Evolutionary conservation across 2,329 filamentous ascomycete species (phyloP).

Genomic region (Phialophora verrucosa): DNA sequence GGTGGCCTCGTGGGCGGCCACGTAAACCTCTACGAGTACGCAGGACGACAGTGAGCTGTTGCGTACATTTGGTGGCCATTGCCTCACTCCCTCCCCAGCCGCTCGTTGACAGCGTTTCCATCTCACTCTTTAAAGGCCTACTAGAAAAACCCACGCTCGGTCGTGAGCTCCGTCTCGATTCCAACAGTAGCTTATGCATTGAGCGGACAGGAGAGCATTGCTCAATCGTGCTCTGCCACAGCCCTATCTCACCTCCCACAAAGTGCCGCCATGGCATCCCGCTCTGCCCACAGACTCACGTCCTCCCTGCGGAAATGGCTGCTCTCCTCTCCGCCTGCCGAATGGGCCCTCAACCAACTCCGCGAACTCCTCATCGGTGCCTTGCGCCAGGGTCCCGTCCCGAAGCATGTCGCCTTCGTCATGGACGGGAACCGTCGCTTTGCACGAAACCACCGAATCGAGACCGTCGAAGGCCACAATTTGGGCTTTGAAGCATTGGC

Average conservation of each 20-base stretch:
- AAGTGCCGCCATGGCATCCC: slow-evolving; percentile 17
- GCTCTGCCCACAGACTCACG: slow-evolving; percentile 9
- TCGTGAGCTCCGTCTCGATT: not conserved
- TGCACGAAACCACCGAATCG: slow-evolving; percentile 86
- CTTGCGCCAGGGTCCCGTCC: slow-evolving; percentile 86
- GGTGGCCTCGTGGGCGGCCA: not conserved
- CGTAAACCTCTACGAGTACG: not conserved
- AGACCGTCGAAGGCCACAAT: slow-evolving; percentile 95
- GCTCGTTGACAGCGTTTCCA: not conserved
- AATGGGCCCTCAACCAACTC: slow-evolving; percentile 81
- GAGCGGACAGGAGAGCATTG: not conserved
- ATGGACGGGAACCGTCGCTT: slow-evolving; percentile 99
- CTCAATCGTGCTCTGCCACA: not conserved
- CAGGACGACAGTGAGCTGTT: not conserved
- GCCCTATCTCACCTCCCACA: not conserved
- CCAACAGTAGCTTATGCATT: slow-evolving; percentile 1
- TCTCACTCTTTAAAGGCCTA: too few relatives aligned
- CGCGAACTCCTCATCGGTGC: slow-evolving; percentile 87
- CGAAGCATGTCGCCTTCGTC: slow-evolving; percentile 96
- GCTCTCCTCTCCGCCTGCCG: slow-evolving; percentile 83
- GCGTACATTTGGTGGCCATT: not conserved
- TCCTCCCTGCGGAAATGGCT: slow-evolving; percentile 70
- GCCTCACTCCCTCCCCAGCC: not conserved
- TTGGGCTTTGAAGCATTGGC: slow-evolving; percentile 94
- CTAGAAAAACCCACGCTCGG: not conserved